A percentile compares a stretch with the other conserved stretches of the same genome.
Evolutionary conservation across 768 basidiomycete species (phyloP).

Genomic region (Mycena galopus): DNA sequence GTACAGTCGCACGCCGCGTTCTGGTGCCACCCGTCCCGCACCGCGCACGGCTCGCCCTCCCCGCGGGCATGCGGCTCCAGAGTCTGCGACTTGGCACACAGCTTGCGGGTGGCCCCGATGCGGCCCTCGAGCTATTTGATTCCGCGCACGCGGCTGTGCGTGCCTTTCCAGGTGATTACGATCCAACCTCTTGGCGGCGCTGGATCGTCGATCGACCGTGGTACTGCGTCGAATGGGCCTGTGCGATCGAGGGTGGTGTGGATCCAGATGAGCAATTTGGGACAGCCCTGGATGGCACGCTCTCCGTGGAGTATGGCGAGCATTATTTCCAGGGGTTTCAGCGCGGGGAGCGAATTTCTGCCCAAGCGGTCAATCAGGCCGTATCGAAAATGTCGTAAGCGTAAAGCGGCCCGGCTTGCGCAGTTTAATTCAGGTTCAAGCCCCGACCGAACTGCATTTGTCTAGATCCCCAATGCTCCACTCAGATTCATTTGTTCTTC

Average conservation of each 20-base stretch:
- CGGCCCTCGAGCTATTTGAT: background rate
- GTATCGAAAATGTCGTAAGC: background rate
- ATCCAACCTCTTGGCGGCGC: conserved; percentile 29
- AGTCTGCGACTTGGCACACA: conserved; percentile 25
- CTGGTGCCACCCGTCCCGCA: background rate
- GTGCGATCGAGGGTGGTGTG: no score
- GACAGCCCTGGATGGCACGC: background rate
- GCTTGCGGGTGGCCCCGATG: background rate
- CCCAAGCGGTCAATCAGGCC: background rate
- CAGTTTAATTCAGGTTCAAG: no score
- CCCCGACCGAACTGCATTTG: no score
- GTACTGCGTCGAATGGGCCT: conserved; percentile 22
- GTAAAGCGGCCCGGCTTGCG: no score
- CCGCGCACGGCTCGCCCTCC: background rate
- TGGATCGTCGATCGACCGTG: conserved; percentile 33
- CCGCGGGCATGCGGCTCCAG: background rate
- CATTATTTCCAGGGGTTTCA: conserved; percentile 29
- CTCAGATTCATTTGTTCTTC: no score
- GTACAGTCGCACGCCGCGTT: conserved; percentile 16
- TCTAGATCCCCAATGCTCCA: no score
- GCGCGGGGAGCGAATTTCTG: conserved; percentile 22
- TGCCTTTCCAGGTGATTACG: conserved; percentile 20
- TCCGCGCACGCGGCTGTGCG: conserved; percentile 7
- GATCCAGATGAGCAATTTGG: no score
- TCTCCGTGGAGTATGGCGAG: conserved; percentile 25